Conservation (phyloP, 1,139 yeast genomes). For the Sugiyamaella castrensis region DNA sequence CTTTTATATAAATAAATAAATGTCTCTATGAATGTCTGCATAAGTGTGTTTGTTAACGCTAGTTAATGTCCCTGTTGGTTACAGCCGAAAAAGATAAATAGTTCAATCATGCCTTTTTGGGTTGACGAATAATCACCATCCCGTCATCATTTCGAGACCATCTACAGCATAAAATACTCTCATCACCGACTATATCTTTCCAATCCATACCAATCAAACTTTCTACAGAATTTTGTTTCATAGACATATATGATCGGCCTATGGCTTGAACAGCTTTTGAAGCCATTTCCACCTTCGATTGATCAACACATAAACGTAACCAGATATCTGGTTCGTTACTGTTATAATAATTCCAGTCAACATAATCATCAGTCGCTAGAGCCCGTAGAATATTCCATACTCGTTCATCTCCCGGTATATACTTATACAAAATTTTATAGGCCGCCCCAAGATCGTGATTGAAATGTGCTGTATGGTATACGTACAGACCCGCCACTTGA, state of each 20-base stretch:
- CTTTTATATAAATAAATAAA: no score
- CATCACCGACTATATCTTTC: constrained; percentile 2
- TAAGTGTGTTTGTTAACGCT: no score
- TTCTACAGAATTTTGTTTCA: constrained; percentile 17
- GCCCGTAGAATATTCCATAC: constrained; percentile 18
- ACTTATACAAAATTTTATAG: constrained; percentile 11
- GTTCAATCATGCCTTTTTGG: not conserved
- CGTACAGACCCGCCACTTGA: constrained; percentile 20
- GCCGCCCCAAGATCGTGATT: constrained; percentile 17
- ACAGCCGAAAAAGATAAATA: no score
- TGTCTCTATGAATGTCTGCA: no score
- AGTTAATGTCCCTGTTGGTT: no score
- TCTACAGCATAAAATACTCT: not conserved
- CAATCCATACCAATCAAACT: constrained; percentile 18
- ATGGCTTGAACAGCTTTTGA: constrained; percentile 16
- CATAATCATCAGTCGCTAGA: constrained; percentile 18
- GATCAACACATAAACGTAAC: constrained; percentile 15
- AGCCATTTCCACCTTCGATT: constrained; percentile 9
- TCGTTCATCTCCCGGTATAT: constrained; percentile 11
- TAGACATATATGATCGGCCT: constrained; percentile 21
- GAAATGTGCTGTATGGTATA: constrained; percentile 21
- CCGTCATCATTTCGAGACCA: constrained; percentile 2
- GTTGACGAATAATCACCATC: constrained; percentile 4
- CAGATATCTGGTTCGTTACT: constrained; percentile 15
- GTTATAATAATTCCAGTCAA: constrained; percentile 17